Evolutionary conservation across 164 flowering plant genomes (phyloP), one percentile per base, ranked within the genome.

Genomic region (Nymphaea thermarum): DNA sequence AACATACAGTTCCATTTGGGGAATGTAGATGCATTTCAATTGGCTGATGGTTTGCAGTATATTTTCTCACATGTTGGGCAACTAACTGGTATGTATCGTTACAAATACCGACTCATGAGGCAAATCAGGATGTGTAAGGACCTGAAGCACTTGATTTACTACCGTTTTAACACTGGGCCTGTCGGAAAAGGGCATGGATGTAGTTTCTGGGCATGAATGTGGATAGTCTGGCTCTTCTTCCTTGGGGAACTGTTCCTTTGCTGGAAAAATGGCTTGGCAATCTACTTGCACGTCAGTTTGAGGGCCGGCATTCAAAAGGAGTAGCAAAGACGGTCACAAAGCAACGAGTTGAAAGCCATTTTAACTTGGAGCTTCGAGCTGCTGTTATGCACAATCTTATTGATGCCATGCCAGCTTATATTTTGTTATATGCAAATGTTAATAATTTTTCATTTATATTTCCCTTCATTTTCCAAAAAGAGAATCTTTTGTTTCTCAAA

Each of bases 201-300:
- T 87, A 98, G 99, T 44, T 87, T 95, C 70, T 95, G 99, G 99
- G 99, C 99, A 12, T 96, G 98, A 42, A 95, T 95, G 99, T 95
- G 99, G 99, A 86, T 98, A 77, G 99, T 95, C 5, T 95, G 99
- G 99, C 73, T 95, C 71, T 95, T 95, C 75, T 95, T 95, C 82
- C 94, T 95, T 60, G 99, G 68, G 99, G 99, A 15, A 95, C 92
- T 72, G 99, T 95, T 66, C 99, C 99, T 70, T 73, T 95, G 55
- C 76, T 95, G 60, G 99, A 95, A 71, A 77, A 98, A 64, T 95
- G 99, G 99, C 76, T 95, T 67, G 99, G 99, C 11, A 95, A 95
- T 80, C 80, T 95, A 71, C 89, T 95, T 65, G 99, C 99, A 7
- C 81, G 99, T 2, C 99, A 95, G 71, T 95, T 95, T 82, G 99